These are phyloP conservation scores for Botryotinia calthae DNA, from an alignment of 2,329 filamentous ascomycete species.

Conservation along the genomic window DNA sequence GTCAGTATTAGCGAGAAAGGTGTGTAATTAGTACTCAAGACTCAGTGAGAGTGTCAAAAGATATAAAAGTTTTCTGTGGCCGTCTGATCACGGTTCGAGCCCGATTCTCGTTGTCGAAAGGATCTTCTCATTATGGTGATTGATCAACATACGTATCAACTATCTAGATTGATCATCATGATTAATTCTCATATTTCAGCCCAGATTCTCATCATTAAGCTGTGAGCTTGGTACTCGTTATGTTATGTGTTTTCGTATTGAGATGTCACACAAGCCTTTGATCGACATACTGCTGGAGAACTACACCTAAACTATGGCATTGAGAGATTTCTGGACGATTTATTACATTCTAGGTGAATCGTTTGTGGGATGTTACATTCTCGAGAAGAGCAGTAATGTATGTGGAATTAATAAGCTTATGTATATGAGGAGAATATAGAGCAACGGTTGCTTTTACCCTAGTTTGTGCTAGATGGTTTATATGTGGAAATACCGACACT, in stretches of 20 bases:
- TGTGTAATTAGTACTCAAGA: neutral
- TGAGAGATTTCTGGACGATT: neutral
- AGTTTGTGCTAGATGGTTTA: neutral
- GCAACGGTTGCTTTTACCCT: neutral
- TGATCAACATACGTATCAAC: neutral
- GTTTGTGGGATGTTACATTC: rapidly evolving
- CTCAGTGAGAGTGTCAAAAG: neutral
- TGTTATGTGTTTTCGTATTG: neutral
- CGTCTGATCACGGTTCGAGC: neutral
- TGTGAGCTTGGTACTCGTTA: neutral
- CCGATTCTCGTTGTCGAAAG: neutral
- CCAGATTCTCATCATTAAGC: neutral
- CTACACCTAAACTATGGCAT: neutral
- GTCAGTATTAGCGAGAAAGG: too few species aligned
- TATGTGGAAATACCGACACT: neutral
- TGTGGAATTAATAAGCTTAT: neutral
- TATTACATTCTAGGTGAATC: neutral
- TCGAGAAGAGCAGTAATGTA: neutral
- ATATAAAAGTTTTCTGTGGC: neutral
- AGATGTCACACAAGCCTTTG: neutral
- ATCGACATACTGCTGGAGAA: neutral
- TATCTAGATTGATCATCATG: neutral
- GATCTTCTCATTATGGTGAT: too few species aligned
- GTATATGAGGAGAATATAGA: neutral
- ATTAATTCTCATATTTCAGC: neutral